A percentile compares a stretch with the other conserved stretches of the same genome.
phyloP scores from a whole-genome alignment of 1,284 basidiomycete genomes.

The Trichosporon faecale region DNA sequence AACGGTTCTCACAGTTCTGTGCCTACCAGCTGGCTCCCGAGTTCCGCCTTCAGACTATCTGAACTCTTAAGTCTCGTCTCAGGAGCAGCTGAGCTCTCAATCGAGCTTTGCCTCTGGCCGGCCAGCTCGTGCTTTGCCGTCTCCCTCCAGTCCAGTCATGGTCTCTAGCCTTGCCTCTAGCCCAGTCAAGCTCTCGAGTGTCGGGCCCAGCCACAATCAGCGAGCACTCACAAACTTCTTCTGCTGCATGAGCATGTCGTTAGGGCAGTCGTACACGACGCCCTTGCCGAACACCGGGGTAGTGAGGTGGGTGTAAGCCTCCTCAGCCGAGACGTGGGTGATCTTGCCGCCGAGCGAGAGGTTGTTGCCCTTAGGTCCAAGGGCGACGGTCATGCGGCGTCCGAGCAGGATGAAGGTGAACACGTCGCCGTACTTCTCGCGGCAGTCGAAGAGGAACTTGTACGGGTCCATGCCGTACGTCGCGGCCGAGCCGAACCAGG shows the following conservation, averaged over 20 bases:
- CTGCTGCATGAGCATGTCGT: slow-evolving; percentile 97
- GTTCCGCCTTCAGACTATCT: no score
- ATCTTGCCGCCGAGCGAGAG: slow-evolving; percentile 92
- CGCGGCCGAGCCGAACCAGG: slow-evolving; percentile 71
- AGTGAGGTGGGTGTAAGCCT: slow-evolving; percentile 91
- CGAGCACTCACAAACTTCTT: slow-evolving; percentile 75
- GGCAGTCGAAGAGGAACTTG: slow-evolving; percentile 68
- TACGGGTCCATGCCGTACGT: slow-evolving; percentile 76
- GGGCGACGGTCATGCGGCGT: slow-evolving; percentile 82
- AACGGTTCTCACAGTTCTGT: no score
- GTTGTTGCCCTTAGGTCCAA: slow-evolving; percentile 91
- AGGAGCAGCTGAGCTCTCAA: no score
- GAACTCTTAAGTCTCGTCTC: no score
- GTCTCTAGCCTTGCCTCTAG: neutral
- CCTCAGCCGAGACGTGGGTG: slow-evolving; percentile 88
- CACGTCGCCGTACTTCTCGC: slow-evolving; percentile 76
- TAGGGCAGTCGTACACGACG: slow-evolving; percentile 96
- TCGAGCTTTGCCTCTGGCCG: no score
- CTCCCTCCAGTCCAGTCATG: no score
- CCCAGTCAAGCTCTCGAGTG: neutral
- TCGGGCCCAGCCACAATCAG: neutral
- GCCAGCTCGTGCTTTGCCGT: no score
- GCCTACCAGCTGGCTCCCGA: no score
- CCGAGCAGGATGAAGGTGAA: slow-evolving; percentile 93
- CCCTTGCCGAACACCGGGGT: slow-evolving; percentile 94